Evolutionary conservation across 805 yeast genomes (phyloP), one percentile per base, ranked within the genome.

Genomic region (Candida chilensis): DNA sequence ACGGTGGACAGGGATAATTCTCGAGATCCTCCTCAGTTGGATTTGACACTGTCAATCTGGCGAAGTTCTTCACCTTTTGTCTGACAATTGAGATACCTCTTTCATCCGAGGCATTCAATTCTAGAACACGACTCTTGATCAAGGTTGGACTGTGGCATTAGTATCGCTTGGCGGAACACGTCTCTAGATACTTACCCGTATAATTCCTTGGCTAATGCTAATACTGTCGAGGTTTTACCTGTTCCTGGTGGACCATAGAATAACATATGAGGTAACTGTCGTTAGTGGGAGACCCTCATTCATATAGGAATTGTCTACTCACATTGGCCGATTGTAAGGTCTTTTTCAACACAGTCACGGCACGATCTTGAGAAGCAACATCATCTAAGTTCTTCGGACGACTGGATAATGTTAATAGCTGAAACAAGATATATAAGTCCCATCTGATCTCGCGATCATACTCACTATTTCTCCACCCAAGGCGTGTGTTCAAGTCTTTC

Each of bases 171-270:
- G 11, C 8, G 10, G 21, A 19, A 11, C 21, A 19, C 8, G 8
- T 19, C 21, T 19, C 21, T 11, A 19, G 13, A 22, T 22, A 22
- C 25, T n/a, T 22, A 22, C 2, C 69, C 95, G 50, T 76, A 85
- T 18, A 85, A 52, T 46, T 84, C 85, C 41, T 71, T 78, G 3
- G 94, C 86, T 40, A 85, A 59, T 3, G 95, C 95, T 33, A 86
- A 58, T 18, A 85, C 79, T 0, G 95, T 86, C 2, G 95, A 84
- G 0, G 95, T 85, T 45, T 85, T 85, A 38, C 95, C 95, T 0
- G 94, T 85, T 13, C 95, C 95, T 28, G 95, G 95, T 1, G 95
- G 95, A 0, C 95, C 95, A 48, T 85, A 86, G 57, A 85, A 85
- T 22, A 85, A 56, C 92, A 85, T 80, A 51, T 85, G 95, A 3